A percentile compares a stretch with the other conserved stretches of the same genome.
Conservation (phyloP, 2,329 filamentous ascomycete species). For the Fusarium sp. region DNA sequence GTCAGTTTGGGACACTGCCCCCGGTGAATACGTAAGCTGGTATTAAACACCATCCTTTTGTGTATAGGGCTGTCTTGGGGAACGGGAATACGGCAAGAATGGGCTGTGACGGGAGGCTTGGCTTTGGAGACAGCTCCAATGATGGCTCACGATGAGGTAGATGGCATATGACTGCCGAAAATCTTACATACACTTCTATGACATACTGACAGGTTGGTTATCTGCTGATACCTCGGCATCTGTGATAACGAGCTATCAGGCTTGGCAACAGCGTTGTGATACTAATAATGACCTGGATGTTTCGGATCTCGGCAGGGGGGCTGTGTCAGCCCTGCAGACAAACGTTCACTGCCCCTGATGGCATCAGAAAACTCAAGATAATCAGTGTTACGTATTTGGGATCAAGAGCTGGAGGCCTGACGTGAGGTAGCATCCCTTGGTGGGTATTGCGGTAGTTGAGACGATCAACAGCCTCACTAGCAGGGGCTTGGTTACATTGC, state of each 20-base stretch:
- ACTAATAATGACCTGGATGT: too few relatives aligned
- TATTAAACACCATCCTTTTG: neutral
- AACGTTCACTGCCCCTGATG: too few relatives aligned
- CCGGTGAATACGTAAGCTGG: neutral
- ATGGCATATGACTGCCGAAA: neutral
- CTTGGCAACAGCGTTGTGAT: too few relatives aligned
- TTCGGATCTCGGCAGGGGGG: too few relatives aligned
- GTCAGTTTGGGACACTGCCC: neutral
- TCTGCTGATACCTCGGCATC: neutral
- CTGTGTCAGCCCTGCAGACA: too few relatives aligned
- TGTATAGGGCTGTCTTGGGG: neutral
- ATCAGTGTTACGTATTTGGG: too few relatives aligned
- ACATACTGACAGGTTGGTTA: neutral
- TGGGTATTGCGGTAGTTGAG: neutral
- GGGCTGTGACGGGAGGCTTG: neutral
- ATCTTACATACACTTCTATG: neutral
- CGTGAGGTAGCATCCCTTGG: neutral
- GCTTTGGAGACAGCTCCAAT: neutral
- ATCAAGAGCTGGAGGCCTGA: neutral
- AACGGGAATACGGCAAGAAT: neutral
- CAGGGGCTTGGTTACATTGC: too few relatives aligned
- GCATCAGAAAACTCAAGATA: too few relatives aligned
- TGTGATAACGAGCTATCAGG: too few relatives aligned
- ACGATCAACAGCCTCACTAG: neutral
- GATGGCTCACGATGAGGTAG: neutral